Percentiles rank a stretch among this genome's conserved stretches.
Conservation (phyloP, 208 protist species). For the Crithidia expoeki region DNA sequence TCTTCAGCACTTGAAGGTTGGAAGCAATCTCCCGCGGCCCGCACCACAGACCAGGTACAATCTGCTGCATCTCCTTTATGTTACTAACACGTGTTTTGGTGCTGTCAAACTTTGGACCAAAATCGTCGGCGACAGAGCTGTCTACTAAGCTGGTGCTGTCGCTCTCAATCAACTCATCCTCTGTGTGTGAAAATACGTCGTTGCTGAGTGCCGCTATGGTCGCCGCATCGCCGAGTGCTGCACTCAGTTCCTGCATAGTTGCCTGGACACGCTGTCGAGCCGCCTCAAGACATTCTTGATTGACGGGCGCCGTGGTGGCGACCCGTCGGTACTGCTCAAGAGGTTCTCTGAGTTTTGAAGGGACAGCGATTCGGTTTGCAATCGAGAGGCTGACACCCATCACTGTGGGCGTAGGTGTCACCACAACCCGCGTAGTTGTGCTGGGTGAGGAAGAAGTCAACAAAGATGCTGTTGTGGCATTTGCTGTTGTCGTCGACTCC, state of each 20-base stretch:
- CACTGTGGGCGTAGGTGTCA: background rate
- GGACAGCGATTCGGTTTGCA: slow-evolving; percentile 37
- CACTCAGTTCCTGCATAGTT: slow-evolving; percentile 21
- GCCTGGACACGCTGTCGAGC: slow-evolving; percentile 28
- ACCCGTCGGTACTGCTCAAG: slow-evolving; percentile 71
- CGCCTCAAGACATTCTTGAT: slow-evolving; percentile 26
- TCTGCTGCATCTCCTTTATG: slow-evolving; percentile 72
- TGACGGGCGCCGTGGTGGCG: slow-evolving; percentile 53
- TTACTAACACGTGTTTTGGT: background rate
- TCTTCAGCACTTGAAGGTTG: slow-evolving; percentile 44
- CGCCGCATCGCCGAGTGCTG: slow-evolving; percentile 9
- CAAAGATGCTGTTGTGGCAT: background rate
- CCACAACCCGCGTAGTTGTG: background rate
- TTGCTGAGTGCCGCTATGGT: slow-evolving; percentile 9
- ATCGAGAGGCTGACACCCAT: slow-evolving; percentile 23
- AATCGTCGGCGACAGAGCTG: background rate
- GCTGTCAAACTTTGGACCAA: background rate
- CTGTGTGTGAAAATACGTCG: slow-evolving; percentile 20
- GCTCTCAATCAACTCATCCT: background rate
- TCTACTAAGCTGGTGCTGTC: background rate
- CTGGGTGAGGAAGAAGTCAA: background rate
- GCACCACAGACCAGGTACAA: slow-evolving; percentile 79
- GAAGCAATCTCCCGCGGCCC: slow-evolving; percentile 72
- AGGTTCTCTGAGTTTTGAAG: slow-evolving; percentile 25
- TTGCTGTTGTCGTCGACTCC: background rate